A percentile compares a stretch with the other conserved stretches of the same genome.
Conservation (phyloP, 169 alveolate genomes). For the Cryptosporidium bovis region DNA sequence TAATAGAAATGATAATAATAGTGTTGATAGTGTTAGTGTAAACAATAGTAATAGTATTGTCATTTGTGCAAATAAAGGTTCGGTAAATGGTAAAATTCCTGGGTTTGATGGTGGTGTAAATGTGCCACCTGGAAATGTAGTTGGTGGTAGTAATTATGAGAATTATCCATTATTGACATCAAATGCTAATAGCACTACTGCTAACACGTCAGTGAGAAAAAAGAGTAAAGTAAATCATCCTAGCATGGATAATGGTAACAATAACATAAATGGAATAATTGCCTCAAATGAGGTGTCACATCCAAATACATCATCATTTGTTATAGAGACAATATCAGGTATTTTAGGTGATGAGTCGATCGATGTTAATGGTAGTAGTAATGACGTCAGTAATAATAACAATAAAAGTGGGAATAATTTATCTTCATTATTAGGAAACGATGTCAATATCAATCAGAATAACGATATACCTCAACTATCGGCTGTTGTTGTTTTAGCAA, state of each 20-base stretch:
- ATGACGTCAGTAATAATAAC: background rate
- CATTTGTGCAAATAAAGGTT: background rate
- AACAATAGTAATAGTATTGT: background rate
- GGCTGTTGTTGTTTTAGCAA: constrained; percentile 66
- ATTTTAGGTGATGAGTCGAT: constrained; percentile 61
- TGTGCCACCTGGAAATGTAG: background rate
- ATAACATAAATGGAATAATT: background rate
- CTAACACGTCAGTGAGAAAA: constrained; percentile 42
- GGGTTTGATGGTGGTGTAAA: constrained; percentile 1
- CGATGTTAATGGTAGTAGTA: background rate
- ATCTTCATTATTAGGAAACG: constrained; percentile 55
- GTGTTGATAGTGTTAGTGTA: constrained; percentile 13
- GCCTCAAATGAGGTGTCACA: constrained; percentile 31
- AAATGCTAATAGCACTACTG: constrained; percentile 9
- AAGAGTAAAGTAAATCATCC: constrained; percentile 4
- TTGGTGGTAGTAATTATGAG: background rate
- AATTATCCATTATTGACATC: constrained; percentile 56
- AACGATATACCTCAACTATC: constrained; percentile 58
- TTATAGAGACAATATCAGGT: constrained; percentile 69
- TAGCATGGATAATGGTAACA: background rate
- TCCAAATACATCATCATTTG: constrained; percentile 73
- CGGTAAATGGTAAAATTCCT: background rate
- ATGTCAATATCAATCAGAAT: constrained; percentile 15
- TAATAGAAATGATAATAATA: constrained; percentile 14
- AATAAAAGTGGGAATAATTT: constrained; percentile 14